Conservation (phyloP, 2,329 filamentous ascomycete genomes). For the Pyrenochaeta sp. region DNA sequence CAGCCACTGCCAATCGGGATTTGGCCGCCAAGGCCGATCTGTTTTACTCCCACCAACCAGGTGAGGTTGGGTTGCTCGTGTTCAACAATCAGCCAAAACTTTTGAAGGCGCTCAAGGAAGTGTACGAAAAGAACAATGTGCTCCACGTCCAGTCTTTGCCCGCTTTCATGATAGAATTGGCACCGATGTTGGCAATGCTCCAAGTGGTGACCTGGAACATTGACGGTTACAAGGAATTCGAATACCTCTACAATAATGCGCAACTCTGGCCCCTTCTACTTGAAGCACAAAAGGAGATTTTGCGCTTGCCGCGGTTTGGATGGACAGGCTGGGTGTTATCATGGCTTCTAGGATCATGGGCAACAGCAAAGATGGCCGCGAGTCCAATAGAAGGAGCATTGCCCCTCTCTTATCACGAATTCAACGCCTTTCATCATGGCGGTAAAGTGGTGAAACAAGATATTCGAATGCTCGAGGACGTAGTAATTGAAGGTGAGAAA, state of each 20-base stretch:
- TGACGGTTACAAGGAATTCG: constrained; percentile 20
- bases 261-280: constrained; percentile 25
- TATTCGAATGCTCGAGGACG: constrained; percentile 15
- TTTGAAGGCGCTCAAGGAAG: constrained; percentile 5
- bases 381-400: constrained; percentile 3
- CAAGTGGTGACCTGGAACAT: constrained; percentile 22
- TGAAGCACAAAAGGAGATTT: constrained; percentile 22
- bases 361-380: constrained; percentile 12
- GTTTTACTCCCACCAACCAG: constrained; percentile 7
- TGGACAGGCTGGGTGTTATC: constrained; percentile 29
- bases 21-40: constrained; percentile 20
- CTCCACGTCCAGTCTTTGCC: constrained; percentile 9
- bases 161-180: constrained; percentile 2
- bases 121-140: constrained; percentile 16
- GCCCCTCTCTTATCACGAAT: constrained; percentile 21
- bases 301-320: constrained; percentile 22
- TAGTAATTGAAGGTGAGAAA: constrained; percentile 26
- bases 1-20: constrained; percentile 7
- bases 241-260: constrained; percentile 10
- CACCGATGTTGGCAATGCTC: constrained; percentile 9
- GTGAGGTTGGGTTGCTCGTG: constrained; percentile 7
- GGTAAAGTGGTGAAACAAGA: constrained; percentile 29
- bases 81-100: constrained; percentile 18
- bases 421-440: constrained; percentile 33
- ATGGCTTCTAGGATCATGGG: constrained; percentile 21